Evolutionary conservation across 2,329 filamentous ascomycete genomes (phyloP), one percentile per base, ranked within the genome.

Genomic region (Byssochlamys sp.): DNA sequence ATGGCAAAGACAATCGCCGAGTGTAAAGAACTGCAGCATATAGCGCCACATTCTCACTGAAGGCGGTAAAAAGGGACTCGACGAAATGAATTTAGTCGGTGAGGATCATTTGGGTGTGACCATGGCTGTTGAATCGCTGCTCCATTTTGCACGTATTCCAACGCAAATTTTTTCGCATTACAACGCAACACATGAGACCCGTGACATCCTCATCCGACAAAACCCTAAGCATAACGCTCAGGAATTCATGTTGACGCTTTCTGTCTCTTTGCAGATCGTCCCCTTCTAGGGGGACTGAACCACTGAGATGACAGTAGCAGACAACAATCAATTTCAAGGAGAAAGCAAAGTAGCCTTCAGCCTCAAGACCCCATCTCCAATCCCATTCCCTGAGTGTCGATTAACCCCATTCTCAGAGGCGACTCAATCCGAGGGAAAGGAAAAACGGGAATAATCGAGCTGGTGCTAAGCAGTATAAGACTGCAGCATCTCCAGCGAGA

Each of bases 1-100:
- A 74, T 80, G 80, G 83, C 83, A 81, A 75, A 80, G 78, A 79
- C 81, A 81, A 84, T 77, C 88, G 88, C 88, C 87, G 85, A 85
- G 85, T 85, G 82, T 84, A 65, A 73, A 91, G 90, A 95, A 95
- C 79, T 95, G 90, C 88, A 87, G 88, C 88, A 64, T 86, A 83
- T 80, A 86, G 81, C 78, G 89, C 89, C 84, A 86, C 89, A 92
- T 94, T 94, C 89, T 91, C 87, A 85, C 84, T 83, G 88, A 74
- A 73, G 70, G 69, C 65, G 87, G 66, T 63, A 69, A 63, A 19
- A 68, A 84, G 83, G 85, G 80, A 91, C 89, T 91, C 89, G 88
- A 89, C 79, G 77, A 76, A 77, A 85, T 88, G 63, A 62, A 80
- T 91, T 92, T 91, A 66, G 88, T 90, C 85, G 79, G 85, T 90